Evolutionary conservation across 2,329 filamentous ascomycete genomes (phyloP).

Genomic region (Hypoxylon sp.): DNA sequence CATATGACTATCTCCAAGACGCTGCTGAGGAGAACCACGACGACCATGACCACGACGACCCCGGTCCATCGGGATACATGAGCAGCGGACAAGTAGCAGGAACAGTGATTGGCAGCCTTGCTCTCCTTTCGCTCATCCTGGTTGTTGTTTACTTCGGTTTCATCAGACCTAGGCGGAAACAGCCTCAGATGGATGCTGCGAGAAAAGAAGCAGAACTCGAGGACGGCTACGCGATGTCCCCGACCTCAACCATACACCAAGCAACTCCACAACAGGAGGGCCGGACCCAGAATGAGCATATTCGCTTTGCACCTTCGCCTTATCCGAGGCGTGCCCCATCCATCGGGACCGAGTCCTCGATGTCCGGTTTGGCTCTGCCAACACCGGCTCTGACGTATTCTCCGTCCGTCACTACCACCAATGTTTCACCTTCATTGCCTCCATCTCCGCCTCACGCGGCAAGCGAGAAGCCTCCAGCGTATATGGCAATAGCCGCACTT

Average conservation of each 20-base stretch:
- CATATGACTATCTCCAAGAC: background rate
- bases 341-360: constrained; percentile 28
- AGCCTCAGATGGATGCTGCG: constrained; percentile 13
- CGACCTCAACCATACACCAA: constrained; percentile 7
- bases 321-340: constrained; percentile 31
- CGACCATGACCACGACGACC: constrained; percentile 2
- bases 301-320: constrained; percentile 28
- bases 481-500: constrained; percentile 24
- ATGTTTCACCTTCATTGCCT: constrained; percentile 18
- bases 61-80: background rate
- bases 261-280: constrained; percentile 7
- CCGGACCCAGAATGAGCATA: constrained; percentile 18
- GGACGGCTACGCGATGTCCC: constrained; percentile 33
- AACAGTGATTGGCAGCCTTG: constrained; percentile 40
- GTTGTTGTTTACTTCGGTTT: constrained; percentile 38
- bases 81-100: constrained; percentile 34
- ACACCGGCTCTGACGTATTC: constrained; percentile 39
- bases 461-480: constrained; percentile 36
- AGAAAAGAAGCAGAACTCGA: constrained; percentile 43
- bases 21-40: constrained; percentile 8
- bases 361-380: constrained; percentile 37
- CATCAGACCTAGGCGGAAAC: constrained; percentile 39
- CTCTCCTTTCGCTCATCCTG: constrained; percentile 29
- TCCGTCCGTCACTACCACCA: constrained; percentile 21
- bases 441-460: constrained; percentile 13